Percentiles rank a stretch among this genome's conserved stretches.
phyloP scores from a whole-genome alignment of 192 early-diverging fungal species.

The Radiomyces spectabilis region DNA sequence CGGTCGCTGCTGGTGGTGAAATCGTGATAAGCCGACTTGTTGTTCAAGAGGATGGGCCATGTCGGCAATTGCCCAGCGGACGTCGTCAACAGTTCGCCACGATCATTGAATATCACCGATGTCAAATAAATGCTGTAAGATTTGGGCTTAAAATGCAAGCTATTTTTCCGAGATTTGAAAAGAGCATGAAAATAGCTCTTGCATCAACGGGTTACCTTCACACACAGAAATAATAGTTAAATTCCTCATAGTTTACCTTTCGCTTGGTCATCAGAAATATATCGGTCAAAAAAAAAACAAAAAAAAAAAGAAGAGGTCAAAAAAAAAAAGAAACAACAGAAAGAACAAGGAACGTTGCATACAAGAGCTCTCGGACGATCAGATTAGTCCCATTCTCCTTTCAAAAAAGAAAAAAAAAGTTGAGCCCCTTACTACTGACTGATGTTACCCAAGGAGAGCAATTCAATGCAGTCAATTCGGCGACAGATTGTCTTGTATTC shows the following conservation, averaged over 20 bases:
- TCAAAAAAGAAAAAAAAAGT: background rate
- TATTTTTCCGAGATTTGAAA: background rate
- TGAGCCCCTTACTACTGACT: background rate
- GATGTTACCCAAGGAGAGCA: too few relatives aligned
- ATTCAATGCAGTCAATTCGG: too few relatives aligned
- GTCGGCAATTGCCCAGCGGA: background rate
- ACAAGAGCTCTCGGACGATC: background rate
- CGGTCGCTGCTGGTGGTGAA: background rate
- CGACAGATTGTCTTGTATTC: too few relatives aligned
- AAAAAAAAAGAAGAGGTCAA: slow-evolving; percentile 1
- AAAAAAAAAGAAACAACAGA: background rate
- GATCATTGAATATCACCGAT: background rate
- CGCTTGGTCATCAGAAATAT: too few relatives aligned
- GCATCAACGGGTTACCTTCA: background rate
- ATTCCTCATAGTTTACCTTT: too few relatives aligned
- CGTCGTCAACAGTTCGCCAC: background rate
- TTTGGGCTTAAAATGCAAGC: background rate
- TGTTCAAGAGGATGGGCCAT: background rate
- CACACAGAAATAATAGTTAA: background rate
- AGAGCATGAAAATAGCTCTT: background rate
- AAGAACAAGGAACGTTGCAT: background rate
- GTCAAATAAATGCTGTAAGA: background rate
- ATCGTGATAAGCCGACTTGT: background rate
- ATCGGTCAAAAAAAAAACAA: background rate
- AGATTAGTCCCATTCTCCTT: background rate